Evolutionary conservation across 2,329 filamentous ascomycete genomes (phyloP).

Genomic region (Sphaerulina musiva): DNA sequence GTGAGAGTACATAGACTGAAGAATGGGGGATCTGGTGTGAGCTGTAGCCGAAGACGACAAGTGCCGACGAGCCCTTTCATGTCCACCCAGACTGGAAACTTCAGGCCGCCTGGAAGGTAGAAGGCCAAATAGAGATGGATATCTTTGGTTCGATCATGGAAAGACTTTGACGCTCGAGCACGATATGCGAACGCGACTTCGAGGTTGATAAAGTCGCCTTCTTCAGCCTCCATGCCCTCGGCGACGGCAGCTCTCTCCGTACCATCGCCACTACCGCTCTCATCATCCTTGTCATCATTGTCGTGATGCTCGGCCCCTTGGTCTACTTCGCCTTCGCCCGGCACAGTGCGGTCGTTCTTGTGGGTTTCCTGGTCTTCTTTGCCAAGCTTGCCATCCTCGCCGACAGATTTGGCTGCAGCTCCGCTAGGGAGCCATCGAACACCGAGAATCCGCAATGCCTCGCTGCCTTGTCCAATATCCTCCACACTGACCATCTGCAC

Average conservation of each 20-base stretch:
- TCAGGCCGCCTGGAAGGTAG: slow-evolving; percentile 49
- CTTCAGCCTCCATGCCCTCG: slow-evolving; percentile 66
- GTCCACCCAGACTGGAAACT: slow-evolving; percentile 66
- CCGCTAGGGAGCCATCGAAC: slow-evolving; percentile 66
- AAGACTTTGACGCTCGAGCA: slow-evolving; percentile 51
- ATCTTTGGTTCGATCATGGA: slow-evolving; percentile 60
- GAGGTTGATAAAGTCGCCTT: slow-evolving; percentile 71
- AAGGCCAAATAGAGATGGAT: slow-evolving; percentile 68
- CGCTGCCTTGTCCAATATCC: slow-evolving; percentile 68
- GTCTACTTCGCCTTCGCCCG: slow-evolving; percentile 39
- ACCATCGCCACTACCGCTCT: slow-evolving; percentile 31
- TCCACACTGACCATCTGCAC: slow-evolving; percentile 70
- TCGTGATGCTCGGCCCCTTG: slow-evolving; percentile 28
- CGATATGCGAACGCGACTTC: slow-evolving; percentile 70
- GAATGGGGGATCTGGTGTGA: slow-evolving; percentile 70
- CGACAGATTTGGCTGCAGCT: slow-evolving; percentile 58
- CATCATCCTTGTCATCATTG: slow-evolving; percentile 28
- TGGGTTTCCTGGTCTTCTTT: slow-evolving; percentile 39
- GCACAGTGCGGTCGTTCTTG: slow-evolving; percentile 46
- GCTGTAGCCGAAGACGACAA: slow-evolving; percentile 61
- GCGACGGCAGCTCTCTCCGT: slow-evolving; percentile 32
- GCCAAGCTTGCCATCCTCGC: slow-evolving; percentile 51
- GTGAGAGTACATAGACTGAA: slow-evolving; percentile 68
- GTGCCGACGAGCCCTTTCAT: slow-evolving; percentile 65
- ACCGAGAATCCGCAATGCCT: slow-evolving; percentile 63